Conservation (phyloP, 169 alveolate species). For the Sarcocystis neurona region DNA sequence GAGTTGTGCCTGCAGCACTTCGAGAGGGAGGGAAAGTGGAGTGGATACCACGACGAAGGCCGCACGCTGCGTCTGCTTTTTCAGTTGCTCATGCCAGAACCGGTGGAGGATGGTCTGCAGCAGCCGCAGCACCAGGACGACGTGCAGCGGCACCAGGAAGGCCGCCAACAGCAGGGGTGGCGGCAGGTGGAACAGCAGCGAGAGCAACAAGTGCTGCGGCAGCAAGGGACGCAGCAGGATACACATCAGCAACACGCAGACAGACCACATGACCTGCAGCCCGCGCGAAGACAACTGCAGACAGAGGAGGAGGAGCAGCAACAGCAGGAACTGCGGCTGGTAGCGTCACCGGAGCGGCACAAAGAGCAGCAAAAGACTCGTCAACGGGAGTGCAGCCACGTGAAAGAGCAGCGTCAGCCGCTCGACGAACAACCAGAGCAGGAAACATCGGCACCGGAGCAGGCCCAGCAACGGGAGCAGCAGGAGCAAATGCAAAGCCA, state of each 20-base stretch:
- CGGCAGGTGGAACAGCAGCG: background rate
- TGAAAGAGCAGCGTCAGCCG: no score
- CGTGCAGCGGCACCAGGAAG: background rate
- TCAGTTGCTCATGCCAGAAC: background rate
- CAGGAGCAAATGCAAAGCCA: no score
- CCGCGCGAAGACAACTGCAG: no score
- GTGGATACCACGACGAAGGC: constrained; percentile 51
- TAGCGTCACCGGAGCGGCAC: no score
- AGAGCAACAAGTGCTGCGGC: background rate
- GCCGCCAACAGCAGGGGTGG: background rate
- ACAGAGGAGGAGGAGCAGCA: no score
- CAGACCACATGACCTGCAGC: no score
- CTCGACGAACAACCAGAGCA: no score
- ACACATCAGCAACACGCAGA: background rate
- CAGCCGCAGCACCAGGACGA: background rate
- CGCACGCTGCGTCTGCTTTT: constrained; percentile 26
- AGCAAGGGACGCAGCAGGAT: background rate
- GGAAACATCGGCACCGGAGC: no score
- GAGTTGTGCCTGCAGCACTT: constrained; percentile 48
- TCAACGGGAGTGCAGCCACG: no score
- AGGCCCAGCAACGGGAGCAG: no score
- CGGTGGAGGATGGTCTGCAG: background rate
- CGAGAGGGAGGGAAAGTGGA: constrained; percentile 45
- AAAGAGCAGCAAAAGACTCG: no score
- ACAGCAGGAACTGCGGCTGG: no score